These are phyloP conservation scores for Leccinellum luteum DNA, from an alignment of 768 basidiomycete genomes.

Conservation along the genomic window DNA sequence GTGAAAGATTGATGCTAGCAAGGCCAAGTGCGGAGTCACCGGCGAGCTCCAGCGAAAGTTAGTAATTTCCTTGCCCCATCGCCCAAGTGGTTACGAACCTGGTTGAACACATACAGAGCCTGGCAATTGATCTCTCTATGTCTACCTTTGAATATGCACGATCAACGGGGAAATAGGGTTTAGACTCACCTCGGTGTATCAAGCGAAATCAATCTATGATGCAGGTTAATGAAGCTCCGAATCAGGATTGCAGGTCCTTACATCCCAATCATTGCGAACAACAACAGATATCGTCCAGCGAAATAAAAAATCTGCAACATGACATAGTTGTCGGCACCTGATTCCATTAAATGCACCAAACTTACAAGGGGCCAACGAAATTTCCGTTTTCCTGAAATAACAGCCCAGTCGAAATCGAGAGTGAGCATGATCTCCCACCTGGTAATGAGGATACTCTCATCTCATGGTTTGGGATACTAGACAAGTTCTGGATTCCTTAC, in stretches of 20 bases:
- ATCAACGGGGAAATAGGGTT: not conserved
- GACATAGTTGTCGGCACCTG: not conserved
- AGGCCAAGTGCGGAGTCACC: constrained; percentile 44
- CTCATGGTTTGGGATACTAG: not conserved
- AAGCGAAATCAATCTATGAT: constrained; percentile 32
- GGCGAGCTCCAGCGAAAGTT: constrained; percentile 31
- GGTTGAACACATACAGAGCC: constrained; percentile 46
- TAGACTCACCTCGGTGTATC: constrained; percentile 30
- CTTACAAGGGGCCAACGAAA: constrained; percentile 50
- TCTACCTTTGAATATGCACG: not conserved
- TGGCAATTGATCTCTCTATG: constrained; percentile 42
- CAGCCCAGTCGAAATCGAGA: constrained; percentile 41
- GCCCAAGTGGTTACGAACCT: constrained; percentile 29
- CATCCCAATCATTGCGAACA: constrained; percentile 49
- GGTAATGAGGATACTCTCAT: not conserved
- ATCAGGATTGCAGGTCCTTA: constrained; percentile 8
- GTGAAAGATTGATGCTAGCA: constrained; percentile 46
- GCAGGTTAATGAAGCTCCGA: not conserved
- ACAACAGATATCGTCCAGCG: constrained; percentile 41
- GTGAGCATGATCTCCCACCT: constrained; percentile 47
- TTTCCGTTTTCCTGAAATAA: constrained; percentile 38
- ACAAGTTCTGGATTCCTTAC: constrained; percentile 26
- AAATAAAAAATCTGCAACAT: constrained; percentile 44
- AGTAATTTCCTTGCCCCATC: not conserved
- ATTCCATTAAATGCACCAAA: constrained; percentile 2